A percentile compares a stretch with the other conserved stretches of the same genome.
These are phyloP conservation scores for Metarhizium album DNA, from an alignment of 2,329 filamentous ascomycete species.

Conservation along the genomic window DNA sequence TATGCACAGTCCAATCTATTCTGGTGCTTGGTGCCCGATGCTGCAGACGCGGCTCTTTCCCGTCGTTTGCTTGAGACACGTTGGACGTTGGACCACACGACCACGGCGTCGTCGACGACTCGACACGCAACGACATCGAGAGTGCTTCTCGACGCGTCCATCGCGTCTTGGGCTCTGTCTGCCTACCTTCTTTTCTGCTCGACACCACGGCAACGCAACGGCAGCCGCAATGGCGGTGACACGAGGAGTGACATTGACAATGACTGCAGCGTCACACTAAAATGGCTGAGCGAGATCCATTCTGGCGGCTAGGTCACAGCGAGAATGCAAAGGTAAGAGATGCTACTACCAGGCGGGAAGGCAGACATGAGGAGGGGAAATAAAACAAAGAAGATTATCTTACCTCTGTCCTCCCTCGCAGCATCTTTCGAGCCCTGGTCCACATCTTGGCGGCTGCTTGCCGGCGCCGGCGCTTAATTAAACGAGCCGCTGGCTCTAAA, in stretches of 20 bases:
- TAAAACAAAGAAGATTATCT: neutral
- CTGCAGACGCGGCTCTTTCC: neutral
- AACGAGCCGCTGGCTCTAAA: neutral
- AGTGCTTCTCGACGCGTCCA: neutral
- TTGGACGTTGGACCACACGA: constrained; percentile 9
- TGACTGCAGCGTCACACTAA: neutral
- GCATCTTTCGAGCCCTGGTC: neutral
- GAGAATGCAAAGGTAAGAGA: neutral
- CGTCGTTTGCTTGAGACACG: neutral
- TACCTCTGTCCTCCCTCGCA: too few relatives aligned
- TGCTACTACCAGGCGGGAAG: neutral
- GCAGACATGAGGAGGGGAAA: neutral
- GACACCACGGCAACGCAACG: neutral
- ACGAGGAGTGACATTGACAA: neutral
- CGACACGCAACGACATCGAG: neutral
- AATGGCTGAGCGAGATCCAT: neutral
- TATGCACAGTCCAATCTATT: constrained; percentile 10
- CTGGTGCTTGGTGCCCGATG: neutral
- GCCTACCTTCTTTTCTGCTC: neutral
- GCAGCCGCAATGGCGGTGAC: neutral
- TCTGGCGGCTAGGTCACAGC: constrained; percentile 1
- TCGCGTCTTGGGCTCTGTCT: neutral
- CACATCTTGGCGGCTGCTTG: neutral
- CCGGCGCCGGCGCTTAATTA: constrained; percentile 2
- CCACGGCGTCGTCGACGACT: neutral